Base-by-base conservation (phyloP, 2,329 filamentous ascomycete genomes). In the Pseudogymnoascus sp. region DNA sequence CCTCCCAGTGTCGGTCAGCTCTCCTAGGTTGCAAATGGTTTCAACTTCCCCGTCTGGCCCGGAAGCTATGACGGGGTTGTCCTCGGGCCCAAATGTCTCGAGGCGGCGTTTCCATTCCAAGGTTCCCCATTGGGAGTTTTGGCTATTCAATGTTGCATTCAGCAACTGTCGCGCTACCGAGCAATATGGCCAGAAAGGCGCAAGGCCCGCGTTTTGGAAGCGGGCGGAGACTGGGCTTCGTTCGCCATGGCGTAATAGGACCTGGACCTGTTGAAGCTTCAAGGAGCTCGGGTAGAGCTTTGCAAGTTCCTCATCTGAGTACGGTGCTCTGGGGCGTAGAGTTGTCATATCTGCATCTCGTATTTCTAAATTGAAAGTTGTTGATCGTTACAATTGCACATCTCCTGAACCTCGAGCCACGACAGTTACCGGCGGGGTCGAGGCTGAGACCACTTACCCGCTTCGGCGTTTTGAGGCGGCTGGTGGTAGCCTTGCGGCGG, bases 171-270 rank as follows among this genome's bases (percentile, higher is more conserved):
- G 84, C 21, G 89, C 90, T 63, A 88, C 85, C 67, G 84, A 84
- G 77, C 95, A 99, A 77, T 97, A 97, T 1, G 95, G 91, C 95
- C 95, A 99, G 76, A 86, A 87, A 60, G 82, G 73, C 46, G 77
- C 74, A n/a, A 88, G 80, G 9, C 85, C 86, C 59, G 84, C 84
- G 77, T 93, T 95, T 72, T 90, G 84, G 75, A 99, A 97, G 40
- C 95, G 88, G n/a, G 90, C 83, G 64, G 86, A 89, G 28, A 97
- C 90, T 28, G 93, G 93, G 6, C 88, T 93, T 64, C 93, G 88
- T 78, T 88, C 85, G 77, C 89, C 89, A 76, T 93, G 89, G 64
- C 89, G 87, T 71, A 92, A 83, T 66, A 92, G 84, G 70, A 97
- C 82, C 78, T 99, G 95, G 60, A 97, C 95, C 65, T 95, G 85